phyloP scores from a whole-genome alignment of 345 rosid genomes.

The Salix dunnii region DNA sequence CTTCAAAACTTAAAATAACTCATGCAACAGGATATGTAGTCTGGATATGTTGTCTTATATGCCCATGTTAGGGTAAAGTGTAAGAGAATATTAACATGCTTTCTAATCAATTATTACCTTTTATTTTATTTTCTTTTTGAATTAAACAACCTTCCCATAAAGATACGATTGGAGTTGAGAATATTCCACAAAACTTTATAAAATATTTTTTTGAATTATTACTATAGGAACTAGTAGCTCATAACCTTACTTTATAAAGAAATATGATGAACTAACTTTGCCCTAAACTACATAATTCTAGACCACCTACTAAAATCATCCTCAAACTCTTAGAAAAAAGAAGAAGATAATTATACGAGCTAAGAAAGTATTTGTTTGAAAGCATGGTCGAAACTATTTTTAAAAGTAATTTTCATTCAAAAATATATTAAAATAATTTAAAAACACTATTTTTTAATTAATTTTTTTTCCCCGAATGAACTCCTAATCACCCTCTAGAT shows the following conservation, averaged over 20 bases:
- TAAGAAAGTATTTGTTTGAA: too few relatives aligned
- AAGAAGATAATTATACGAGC: neutral
- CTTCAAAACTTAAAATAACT: too few relatives aligned
- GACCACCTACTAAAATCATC: neutral
- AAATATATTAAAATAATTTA: too few relatives aligned
- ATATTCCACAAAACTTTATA: neutral
- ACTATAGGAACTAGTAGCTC: neutral
- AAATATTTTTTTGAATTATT: neutral
- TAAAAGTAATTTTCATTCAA: too few relatives aligned
- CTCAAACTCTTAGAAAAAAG: neutral
- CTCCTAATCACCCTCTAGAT: too few relatives aligned
- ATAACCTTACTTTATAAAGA: neutral
- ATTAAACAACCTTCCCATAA: neutral
- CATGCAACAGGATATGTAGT: neutral
- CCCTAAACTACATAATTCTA: neutral
- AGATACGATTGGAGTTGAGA: neutral
- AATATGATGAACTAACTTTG: neutral
- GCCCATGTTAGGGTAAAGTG: neutral
- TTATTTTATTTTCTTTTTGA: neutral
- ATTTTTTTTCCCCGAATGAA: too few relatives aligned
- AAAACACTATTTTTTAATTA: too few relatives aligned
- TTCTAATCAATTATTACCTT: neutral
- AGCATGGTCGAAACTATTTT: too few relatives aligned
- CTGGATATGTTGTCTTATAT: neutral
- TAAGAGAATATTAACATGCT: neutral